phyloP scores from a whole-genome alignment of 257 asterid genomes.

The Solanum gandarillasii region DNA sequence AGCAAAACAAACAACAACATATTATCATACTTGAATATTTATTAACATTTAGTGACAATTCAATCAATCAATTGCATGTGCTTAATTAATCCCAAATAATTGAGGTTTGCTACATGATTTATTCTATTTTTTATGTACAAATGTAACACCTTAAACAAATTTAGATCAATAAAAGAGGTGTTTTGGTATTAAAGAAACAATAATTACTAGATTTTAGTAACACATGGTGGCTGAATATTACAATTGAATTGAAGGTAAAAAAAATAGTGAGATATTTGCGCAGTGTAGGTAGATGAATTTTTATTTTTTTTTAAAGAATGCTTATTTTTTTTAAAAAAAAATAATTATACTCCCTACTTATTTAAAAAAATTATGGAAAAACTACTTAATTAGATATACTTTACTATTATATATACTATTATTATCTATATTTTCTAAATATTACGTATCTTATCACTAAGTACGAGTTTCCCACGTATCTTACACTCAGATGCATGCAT shows the following conservation, averaged over 20 bases:
- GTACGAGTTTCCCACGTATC: too few species aligned
- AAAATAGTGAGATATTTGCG: background rate
- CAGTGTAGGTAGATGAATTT: background rate
- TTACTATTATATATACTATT: too few species aligned
- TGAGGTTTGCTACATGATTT: background rate
- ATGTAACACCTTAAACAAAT: background rate
- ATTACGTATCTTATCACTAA: too few species aligned
- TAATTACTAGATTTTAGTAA: background rate
- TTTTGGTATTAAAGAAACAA: background rate
- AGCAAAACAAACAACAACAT: background rate
- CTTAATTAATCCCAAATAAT: background rate
- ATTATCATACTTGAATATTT: background rate
- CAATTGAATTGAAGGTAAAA: background rate
- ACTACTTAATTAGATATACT: too few species aligned
- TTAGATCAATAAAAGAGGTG: background rate
- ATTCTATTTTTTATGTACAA: background rate
- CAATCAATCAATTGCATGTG: background rate
- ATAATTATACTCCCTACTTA: background rate
- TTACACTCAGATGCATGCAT: too few species aligned
- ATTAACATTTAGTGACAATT: background rate
- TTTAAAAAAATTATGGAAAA: background rate
- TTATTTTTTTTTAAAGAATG: too few species aligned
- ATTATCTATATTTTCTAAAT: too few species aligned
- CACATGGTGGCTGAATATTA: background rate
- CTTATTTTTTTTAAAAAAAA: background rate